Percentiles rank a stretch among this genome's conserved stretches.
Conservation (phyloP, 208 protist species). For the Trypanosomatidae sp. region DNA sequence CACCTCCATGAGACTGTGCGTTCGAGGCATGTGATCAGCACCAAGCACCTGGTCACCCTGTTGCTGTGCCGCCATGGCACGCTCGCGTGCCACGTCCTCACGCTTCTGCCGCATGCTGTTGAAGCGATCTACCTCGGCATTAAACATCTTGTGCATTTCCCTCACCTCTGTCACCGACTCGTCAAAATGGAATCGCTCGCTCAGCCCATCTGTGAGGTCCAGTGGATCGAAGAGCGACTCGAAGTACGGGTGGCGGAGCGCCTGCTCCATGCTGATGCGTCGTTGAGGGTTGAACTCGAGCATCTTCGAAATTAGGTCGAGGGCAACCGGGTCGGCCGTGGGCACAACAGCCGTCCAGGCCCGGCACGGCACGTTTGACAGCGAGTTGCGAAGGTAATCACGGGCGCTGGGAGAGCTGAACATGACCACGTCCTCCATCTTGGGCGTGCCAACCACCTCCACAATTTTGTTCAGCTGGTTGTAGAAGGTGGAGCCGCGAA, state of each 20-base stretch:
- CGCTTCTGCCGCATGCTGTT: slow-evolving; percentile 57
- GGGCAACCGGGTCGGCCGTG: slow-evolving; percentile 57
- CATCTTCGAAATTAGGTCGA: slow-evolving; percentile 81
- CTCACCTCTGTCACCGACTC: slow-evolving; percentile 65
- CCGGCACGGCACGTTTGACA: slow-evolving; percentile 54
- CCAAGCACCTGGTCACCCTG: slow-evolving; percentile 49
- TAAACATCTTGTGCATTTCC: slow-evolving; percentile 77
- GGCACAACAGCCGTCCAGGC: slow-evolving; percentile 72
- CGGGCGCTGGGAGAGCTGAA: slow-evolving; percentile 86
- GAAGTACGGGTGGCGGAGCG: slow-evolving; percentile 91
- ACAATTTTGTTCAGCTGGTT: slow-evolving; percentile 94
- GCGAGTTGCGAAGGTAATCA: slow-evolving; percentile 80
- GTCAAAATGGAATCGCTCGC: slow-evolving; percentile 83
- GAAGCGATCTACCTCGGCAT: slow-evolving; percentile 70
- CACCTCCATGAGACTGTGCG: slow-evolving; percentile 84
- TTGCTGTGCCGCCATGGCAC: slow-evolving; percentile 31
- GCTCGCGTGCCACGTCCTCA: slow-evolving; percentile 50
- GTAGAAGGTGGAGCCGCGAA: slow-evolving; percentile 92
- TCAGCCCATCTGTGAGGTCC: slow-evolving; percentile 72
- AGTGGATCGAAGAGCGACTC: slow-evolving; percentile 73
- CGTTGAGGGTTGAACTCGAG: slow-evolving; percentile 87
- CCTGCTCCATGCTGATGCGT: slow-evolving; percentile 81
- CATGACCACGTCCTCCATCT: slow-evolving; percentile 87
- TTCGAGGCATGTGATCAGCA: slow-evolving; percentile 74
- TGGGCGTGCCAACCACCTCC: slow-evolving; percentile 88